These are phyloP conservation scores for Fusarium robinianum DNA, from an alignment of 2,329 filamentous ascomycete genomes.

Conservation along the genomic window DNA sequence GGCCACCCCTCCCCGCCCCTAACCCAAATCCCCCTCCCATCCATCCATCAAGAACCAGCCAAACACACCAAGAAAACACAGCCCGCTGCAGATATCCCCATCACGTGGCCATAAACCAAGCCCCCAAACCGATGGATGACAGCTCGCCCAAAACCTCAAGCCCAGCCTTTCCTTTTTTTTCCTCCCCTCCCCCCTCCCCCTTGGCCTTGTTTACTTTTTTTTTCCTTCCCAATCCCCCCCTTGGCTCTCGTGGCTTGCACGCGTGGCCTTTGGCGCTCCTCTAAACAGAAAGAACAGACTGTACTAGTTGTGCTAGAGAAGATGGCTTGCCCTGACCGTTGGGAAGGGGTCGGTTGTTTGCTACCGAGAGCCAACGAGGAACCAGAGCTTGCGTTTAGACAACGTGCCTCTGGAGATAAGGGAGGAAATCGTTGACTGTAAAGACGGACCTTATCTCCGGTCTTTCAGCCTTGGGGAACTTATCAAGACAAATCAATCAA, in stretches of 20 bases:
- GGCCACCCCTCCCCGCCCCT: slow-evolving; percentile 16
- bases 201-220: neutral
- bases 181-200: too few species aligned
- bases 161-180: slow-evolving; percentile 13
- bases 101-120: too few species aligned
- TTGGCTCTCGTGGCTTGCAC: neutral
- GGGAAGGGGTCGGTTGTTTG: too few species aligned
- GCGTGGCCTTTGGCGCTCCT: neutral
- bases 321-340: too few species aligned
- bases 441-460: too few species aligned
- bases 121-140: slow-evolving; percentile 12
- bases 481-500: too few species aligned
- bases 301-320: neutral
- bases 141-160: slow-evolving; percentile 5
- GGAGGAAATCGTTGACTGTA: too few species aligned
- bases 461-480: too few species aligned
- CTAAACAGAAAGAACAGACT: too few species aligned
- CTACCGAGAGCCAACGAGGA: too few species aligned
- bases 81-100: slow-evolving; percentile 8
- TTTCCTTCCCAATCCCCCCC: slow-evolving; percentile 1
- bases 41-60: neutral
- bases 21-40: neutral
- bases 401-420: too few species aligned
- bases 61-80: neutral
- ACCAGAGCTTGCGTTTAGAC: too few species aligned